These are phyloP conservation scores for Hyphopichia wangnamkhiaoensis DNA, from an alignment of 1,139 yeast genomes.

Conservation along the genomic window DNA sequence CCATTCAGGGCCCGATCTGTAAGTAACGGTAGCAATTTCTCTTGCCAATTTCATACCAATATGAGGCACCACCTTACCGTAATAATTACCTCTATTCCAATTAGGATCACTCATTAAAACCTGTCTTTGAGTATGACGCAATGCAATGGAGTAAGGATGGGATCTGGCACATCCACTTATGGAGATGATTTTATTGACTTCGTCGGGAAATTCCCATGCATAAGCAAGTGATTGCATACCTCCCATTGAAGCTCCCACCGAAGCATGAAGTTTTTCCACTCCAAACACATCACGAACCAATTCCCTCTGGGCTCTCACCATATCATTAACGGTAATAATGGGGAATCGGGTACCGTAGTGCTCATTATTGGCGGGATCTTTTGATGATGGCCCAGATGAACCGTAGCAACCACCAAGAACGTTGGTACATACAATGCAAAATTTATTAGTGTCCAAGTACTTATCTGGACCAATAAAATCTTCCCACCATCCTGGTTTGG, in stretches of 20 bases:
- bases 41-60: conserved; percentile 93
- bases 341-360: conserved; percentile 89
- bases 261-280: conserved; percentile 66
- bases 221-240: conserved; percentile 95
- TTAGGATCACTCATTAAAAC: conserved; percentile 93
- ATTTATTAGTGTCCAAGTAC: conserved; percentile 77
- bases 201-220: conserved; percentile 79
- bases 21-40: conserved; percentile 91
- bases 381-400: conserved; percentile 87
- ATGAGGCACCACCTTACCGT: conserved; percentile 80
- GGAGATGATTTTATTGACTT: conserved; percentile 69
- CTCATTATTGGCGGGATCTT: conserved; percentile 66
- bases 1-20: conserved; percentile 97
- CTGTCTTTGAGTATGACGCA: conserved; percentile 91
- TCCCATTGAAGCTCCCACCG: conserved; percentile 94
- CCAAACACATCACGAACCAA: conserved; percentile 63
- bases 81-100: conserved; percentile 91
- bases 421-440: conserved; percentile 83
- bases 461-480: conserved; percentile 83
- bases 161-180: conserved; percentile 92
- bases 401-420: conserved; percentile 95
- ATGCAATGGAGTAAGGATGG: conserved; percentile 91
- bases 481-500: conserved; percentile 95
- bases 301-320: conserved; percentile 86
- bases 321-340: conserved; percentile 79